These are phyloP conservation scores for Phyllosticta citriasiana DNA, from an alignment of 2,329 filamentous ascomycete genomes.

Conservation along the genomic window DNA sequence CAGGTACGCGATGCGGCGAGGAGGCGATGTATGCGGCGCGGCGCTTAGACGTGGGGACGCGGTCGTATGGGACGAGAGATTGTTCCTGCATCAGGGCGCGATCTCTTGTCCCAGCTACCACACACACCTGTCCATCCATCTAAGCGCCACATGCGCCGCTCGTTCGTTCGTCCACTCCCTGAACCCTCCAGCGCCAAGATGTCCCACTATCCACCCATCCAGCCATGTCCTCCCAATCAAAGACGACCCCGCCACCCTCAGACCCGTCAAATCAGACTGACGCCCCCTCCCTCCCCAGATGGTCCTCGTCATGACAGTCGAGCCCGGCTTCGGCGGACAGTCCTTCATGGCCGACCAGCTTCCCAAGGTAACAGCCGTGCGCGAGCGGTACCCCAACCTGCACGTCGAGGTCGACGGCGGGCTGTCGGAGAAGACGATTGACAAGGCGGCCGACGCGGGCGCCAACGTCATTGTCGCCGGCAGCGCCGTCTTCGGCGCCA, in stretches of 20 bases:
- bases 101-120: neutral
- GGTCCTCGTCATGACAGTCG: conserved; percentile 96
- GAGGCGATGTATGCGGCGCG: neutral
- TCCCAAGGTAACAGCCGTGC: conserved; percentile 80
- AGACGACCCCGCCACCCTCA: neutral
- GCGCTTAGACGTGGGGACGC: neutral
- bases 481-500: conserved; percentile 87
- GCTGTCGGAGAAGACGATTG: conserved; percentile 77
- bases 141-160: neutral
- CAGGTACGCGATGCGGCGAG: neutral
- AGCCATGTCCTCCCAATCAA: neutral
- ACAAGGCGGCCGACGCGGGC: conserved; percentile 86
- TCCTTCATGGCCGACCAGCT: conserved; percentile 97
- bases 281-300: conserved; percentile 49
- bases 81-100: neutral
- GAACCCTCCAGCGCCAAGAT: neutral
- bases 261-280: neutral
- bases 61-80: neutral
- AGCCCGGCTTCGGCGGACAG: conserved; percentile 94
- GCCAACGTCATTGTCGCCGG: conserved; percentile 98
- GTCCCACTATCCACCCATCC: neutral
- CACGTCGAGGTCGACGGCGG: conserved; percentile 98
- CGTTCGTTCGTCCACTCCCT: neutral
- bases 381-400: conserved; percentile 75
- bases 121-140: neutral